Evolutionary conservation across 768 basidiomycete genomes (phyloP).

Genomic region (Rhodotorula sphaerocarpa): DNA sequence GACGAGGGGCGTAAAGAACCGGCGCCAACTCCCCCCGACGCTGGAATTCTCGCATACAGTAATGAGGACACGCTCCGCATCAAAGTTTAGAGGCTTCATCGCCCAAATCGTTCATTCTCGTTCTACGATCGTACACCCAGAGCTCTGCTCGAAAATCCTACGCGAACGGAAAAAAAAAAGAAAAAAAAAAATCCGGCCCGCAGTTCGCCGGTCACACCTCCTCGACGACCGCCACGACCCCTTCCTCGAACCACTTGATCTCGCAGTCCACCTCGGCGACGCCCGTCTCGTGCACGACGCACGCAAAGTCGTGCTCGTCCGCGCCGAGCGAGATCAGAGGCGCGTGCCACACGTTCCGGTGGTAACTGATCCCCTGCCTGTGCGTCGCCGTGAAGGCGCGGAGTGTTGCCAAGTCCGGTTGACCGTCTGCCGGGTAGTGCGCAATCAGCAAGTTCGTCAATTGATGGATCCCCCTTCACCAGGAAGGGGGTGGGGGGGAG

Average conservation of each 20-base stretch:
- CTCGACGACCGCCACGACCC: slow-evolving; percentile 33
- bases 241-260: slow-evolving; percentile 54
- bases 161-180: no score
- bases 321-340: slow-evolving; percentile 66
- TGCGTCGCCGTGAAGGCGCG: slow-evolving; percentile 73
- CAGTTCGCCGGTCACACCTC: slow-evolving; percentile 13
- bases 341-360: slow-evolving; percentile 84
- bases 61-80: no score
- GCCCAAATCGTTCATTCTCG: no score
- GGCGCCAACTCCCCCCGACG: no score
- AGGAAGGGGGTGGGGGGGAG: background rate
- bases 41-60: no score
- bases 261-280: slow-evolving; percentile 71
- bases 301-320: slow-evolving; percentile 49
- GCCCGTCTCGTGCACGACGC: slow-evolving; percentile 89
- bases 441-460: no score
- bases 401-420: slow-evolving; percentile 64
- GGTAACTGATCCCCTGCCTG: slow-evolving; percentile 78
- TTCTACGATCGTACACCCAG: no score
- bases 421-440: slow-evolving; percentile 50
- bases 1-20: no score
- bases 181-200: no score
- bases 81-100: no score
- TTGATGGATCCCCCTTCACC: background rate
- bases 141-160: no score